These are phyloP conservation scores for Geotrichum restrictum DNA, from an alignment of 1,139 yeast species.

Conservation along the genomic window DNA sequence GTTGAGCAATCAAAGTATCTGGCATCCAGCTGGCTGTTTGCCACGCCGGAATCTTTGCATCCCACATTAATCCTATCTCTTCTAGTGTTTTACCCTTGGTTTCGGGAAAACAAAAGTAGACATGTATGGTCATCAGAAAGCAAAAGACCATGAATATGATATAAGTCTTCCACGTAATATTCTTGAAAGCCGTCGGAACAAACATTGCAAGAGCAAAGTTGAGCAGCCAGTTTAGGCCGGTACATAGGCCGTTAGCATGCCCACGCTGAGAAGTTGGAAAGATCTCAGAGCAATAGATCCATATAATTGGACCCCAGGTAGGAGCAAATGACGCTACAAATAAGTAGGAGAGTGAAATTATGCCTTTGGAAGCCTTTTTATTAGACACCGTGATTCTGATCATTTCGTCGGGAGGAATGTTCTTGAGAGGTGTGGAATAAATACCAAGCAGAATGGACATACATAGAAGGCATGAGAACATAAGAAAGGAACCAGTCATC, in stretches of 20 bases:
- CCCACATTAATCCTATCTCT: constrained; percentile 62
- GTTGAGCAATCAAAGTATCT: too few species aligned
- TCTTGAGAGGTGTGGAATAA: constrained; percentile 42
- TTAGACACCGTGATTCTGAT: constrained; percentile 47
- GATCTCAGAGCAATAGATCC: constrained; percentile 56
- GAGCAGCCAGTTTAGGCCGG: constrained; percentile 61
- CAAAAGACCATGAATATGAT: constrained; percentile 64
- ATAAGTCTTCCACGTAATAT: constrained; percentile 54
- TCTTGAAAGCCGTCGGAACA: constrained; percentile 51
- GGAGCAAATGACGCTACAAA: constrained; percentile 65
- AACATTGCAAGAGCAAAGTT: constrained; percentile 55
- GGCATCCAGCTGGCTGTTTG: constrained; percentile 38
- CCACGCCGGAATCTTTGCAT: constrained; percentile 59
- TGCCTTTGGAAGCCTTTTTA: constrained; percentile 44
- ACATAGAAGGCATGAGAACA: constrained; percentile 45
- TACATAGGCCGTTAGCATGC: constrained; percentile 50
- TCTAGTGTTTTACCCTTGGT: constrained; percentile 61
- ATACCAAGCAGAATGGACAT: constrained; percentile 44
- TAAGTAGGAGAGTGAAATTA: constrained; percentile 60
- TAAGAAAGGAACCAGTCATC: constrained; percentile 42
- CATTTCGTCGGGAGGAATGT: constrained; percentile 42
- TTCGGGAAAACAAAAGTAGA: constrained; percentile 59
- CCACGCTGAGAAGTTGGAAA: constrained; percentile 60
- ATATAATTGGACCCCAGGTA: constrained; percentile 62
- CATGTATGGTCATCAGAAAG: constrained; percentile 52